Base-by-base conservation (phyloP, 768 basidiomycete genomes). In the Russula compacta region DNA sequence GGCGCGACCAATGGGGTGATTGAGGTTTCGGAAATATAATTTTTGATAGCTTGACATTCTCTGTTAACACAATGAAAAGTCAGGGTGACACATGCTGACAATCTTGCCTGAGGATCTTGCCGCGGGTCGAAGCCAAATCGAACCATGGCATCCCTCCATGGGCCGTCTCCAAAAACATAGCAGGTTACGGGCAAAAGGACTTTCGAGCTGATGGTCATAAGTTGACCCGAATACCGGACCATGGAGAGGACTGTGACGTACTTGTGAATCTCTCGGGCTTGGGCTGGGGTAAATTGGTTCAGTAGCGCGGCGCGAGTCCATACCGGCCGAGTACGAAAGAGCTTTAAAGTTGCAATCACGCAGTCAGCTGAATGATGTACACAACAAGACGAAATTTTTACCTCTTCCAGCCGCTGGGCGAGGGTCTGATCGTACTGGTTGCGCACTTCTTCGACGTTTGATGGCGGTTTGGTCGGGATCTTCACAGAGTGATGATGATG, bases 101-200 rank as follows among this genome's bases (percentile, higher is more conserved):
- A 83, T 65, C 90, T 79, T 19, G 91, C 86, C 52, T 78, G 74
- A 3, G 79, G 78, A 63, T 90, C 81, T 67, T 80, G 81, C 43
- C 95, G 79, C 9, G 97, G 97, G 69, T 99, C 97, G 69, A 94
- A 98, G 12, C 86, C 84, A 59, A 93, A 87, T 48, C 84, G 83
- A 39, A 98, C 80, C 53, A 94, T 79, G 14, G 89, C 89, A 67
- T 98, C 95, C 43, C 92, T 80, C 86, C 89, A 98, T 3, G 95
- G 94, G 0, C 97, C 97, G 66, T 97, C 95, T 66, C 86, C 83
- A 69, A 98, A 95, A 9, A 89, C 87, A 69, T 95, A 99, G 57
- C 85, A 87, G 4, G 88, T 83, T 6, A 89, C 73, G 3, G 94
- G 87, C 17, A 95, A 79, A 15, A 93, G 77, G 6, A 84, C 73